A percentile compares a stretch with the other conserved stretches of the same genome.
phyloP scores from a whole-genome alignment of 2,329 filamentous ascomycete species.

The Sarocladium strictum region DNA sequence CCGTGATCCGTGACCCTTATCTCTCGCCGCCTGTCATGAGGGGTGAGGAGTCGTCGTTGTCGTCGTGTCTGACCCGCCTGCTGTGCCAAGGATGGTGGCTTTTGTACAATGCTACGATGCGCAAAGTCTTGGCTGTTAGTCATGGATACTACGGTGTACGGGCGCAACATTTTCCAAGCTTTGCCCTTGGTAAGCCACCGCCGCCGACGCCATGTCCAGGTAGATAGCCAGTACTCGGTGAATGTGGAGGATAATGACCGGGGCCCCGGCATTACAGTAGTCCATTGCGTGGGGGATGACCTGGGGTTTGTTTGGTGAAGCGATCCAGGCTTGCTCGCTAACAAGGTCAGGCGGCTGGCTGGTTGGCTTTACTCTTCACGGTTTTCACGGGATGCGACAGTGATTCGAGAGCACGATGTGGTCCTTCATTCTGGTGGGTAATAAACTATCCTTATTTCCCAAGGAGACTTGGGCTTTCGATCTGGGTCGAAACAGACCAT shows the following conservation, averaged over 20 bases:
- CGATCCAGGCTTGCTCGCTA: background rate
- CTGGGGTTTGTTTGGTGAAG: background rate
- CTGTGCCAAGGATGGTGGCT: background rate
- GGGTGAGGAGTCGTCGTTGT: no score
- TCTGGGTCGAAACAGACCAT: no score
- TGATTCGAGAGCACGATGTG: no score
- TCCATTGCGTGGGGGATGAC: background rate
- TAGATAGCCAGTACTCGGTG: background rate
- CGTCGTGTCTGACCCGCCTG: background rate
- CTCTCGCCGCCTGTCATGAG: no score
- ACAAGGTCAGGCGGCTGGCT: no score
- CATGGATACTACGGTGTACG: background rate
- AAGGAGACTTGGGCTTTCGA: no score
- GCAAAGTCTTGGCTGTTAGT: background rate
- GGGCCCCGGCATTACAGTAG: no score
- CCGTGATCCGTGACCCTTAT: background rate
- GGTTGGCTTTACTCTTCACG: no score
- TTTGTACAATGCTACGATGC: background rate
- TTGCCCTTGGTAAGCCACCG: background rate
- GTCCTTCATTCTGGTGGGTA: no score
- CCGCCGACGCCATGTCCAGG: background rate
- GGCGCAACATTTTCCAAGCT: background rate
- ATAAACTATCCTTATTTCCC: no score
- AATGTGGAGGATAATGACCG: constrained; percentile 22
- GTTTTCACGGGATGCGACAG: no score